Conservation (phyloP, 2,329 filamentous ascomycete species). For the Zymoseptoria pseudotritici region DNA sequence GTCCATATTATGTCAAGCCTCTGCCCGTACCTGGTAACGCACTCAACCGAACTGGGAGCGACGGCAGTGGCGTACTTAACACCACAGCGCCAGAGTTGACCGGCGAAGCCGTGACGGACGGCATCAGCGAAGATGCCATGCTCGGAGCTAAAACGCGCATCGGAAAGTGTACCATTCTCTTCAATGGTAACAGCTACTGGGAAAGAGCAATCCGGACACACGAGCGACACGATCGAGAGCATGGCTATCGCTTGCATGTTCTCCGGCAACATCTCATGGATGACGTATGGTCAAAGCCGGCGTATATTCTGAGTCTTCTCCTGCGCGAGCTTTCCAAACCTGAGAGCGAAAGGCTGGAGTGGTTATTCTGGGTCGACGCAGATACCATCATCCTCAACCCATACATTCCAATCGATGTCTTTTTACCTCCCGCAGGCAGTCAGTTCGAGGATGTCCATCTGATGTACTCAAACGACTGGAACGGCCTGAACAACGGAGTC, state of each 20-base stretch:
- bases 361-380: constrained; percentile 40
- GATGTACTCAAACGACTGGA: constrained; percentile 34
- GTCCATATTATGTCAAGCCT: constrained; percentile 14
- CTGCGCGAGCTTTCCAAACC: constrained; percentile 34
- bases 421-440: constrained; percentile 30
- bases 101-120: constrained; percentile 21
- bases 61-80: neutral
- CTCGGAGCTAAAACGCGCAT: constrained; percentile 29
- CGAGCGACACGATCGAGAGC: constrained; percentile 33
- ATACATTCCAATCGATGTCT: constrained; percentile 34
- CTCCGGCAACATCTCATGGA: constrained; percentile 37
- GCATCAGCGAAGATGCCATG: constrained; percentile 20
- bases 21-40: neutral
- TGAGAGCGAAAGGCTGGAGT: constrained; percentile 33
- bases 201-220: constrained; percentile 37
- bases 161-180: constrained; percentile 35
- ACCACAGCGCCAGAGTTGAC: neutral
- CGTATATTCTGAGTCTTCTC: constrained; percentile 37
- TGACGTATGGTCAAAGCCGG: constrained; percentile 40
- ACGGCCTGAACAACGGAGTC: constrained; percentile 39
- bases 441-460: constrained; percentile 33
- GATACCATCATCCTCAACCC: constrained; percentile 40
- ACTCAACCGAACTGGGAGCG: neutral
- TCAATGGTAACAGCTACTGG: constrained; percentile 34
- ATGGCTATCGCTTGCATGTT: constrained; percentile 38